Base-by-base conservation (phyloP, 1,139 yeast species). In the Hansenula anomala region DNA sequence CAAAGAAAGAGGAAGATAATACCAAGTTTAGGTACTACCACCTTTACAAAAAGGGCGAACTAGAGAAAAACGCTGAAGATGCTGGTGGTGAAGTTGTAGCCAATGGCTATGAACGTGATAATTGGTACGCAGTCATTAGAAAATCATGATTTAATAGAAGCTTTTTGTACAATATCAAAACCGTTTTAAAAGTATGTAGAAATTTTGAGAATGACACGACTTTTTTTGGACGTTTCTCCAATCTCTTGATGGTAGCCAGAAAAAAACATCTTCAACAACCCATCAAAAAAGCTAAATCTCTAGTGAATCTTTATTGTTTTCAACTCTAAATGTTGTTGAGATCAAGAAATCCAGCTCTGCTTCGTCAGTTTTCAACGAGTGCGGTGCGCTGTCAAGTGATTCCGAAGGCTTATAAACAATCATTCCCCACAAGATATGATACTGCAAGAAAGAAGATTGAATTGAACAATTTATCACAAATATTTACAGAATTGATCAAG, bases 21-120 rank as follows among this genome's bases (percentile, higher is more conserved):
- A 83, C 88, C 1, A 83, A 81, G 51, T 84, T 84, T 62, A 72
- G 98, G 48, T 92, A 82, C 58, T 92, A 92, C 54, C 98, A 92
- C 59, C 64, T 92, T 34, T 92, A 92, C 58, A 75, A 71, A 43
- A 63, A 84, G 47, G 97, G 96, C 1, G 98, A 92, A 56, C 67
- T 92, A 33, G 82, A 73, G 35, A 74, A 71, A 4, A 87, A 89
- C 54, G 84, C 87, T 14, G 56, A 52, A 18, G 56, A 56, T 18
- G 95, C 96, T 0, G 94, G 94, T 1, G 88, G 81, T 2, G 50
- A 45, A 3, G 67, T 90, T 1, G 69, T 84, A 0, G 78, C 75
- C 25, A 67, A 75, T 37, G 99, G 99, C 1, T 94, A 90, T 56
- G 97, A 92, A 56, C 76, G 75, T 53, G 98, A 94, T 56, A 92